Conservation (phyloP, 2,329 filamentous ascomycete species). For the Sarocladium brachiariae region DNA sequence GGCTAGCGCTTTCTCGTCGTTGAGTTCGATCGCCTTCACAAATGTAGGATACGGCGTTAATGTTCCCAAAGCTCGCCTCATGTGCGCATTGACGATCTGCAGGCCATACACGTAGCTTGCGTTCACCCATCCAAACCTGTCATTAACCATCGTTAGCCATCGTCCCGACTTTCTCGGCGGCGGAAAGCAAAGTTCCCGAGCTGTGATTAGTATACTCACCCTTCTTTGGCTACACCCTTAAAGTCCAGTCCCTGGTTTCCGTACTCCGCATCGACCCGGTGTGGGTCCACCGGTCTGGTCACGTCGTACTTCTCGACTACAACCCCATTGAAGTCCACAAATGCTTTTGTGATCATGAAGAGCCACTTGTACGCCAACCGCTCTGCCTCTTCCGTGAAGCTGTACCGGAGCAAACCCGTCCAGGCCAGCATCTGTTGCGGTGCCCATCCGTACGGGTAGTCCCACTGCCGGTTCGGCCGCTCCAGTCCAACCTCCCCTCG, state of each 20-base stretch:
- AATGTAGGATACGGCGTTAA: slow-evolving; percentile 83
- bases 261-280: slow-evolving; percentile 93
- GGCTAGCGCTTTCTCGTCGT: slow-evolving; percentile 46
- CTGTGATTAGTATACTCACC: slow-evolving; percentile 58
- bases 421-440: slow-evolving; percentile 98
- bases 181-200: background rate
- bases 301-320: slow-evolving; percentile 99
- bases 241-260: slow-evolving; percentile 95
- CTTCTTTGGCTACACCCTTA: slow-evolving; percentile 91
- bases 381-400: slow-evolving; percentile 84
- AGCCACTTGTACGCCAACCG: slow-evolving; percentile 92
- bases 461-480: slow-evolving; percentile 94
- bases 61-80: slow-evolving; percentile 80
- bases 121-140: slow-evolving; percentile 96
- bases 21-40: slow-evolving; percentile 56
- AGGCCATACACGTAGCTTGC: slow-evolving; percentile 94
- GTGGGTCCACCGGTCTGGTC: slow-evolving; percentile 79
- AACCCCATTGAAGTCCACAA: slow-evolving; percentile 96
- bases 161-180: background rate
- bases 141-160: background rate
- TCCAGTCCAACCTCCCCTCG: slow-evolving; percentile 73
- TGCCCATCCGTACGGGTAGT: slow-evolving; percentile 97
- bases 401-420: slow-evolving; percentile 86
- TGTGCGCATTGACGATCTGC: slow-evolving; percentile 80
- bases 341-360: slow-evolving; percentile 97